Base-by-base conservation (phyloP, 345 rosid species). In the Lumnitzera racemosa region DNA sequence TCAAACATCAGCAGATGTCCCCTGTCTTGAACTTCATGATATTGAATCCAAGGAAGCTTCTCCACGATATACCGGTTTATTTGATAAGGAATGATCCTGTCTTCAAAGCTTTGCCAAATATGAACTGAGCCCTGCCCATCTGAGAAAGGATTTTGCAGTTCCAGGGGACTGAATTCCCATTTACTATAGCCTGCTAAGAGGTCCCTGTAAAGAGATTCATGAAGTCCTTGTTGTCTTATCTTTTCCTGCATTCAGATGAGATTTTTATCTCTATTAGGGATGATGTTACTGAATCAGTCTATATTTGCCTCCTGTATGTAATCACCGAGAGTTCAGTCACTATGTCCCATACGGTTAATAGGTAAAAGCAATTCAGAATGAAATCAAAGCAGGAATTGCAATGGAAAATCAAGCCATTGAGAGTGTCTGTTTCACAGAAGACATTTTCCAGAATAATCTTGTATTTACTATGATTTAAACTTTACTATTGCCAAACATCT, bases 111-210 rank as follows among this genome's bases (percentile, higher is more conserved):
- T 74, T 85, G 90, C 96, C 98, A 92, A 3, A 92, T 56, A 50
- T 89, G 89, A 16, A 92, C 83, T 0, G 81, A 74, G 15, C 91
- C 87, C 66, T 74, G 78, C 1, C 72, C 72, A 56, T 77, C 53
- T 0, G 73, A 74, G 46, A 85, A 85, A n/a, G 96, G 96, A 71
- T 87, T 82, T 7, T 48, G 68, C 36, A 92, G 15, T 49, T 83
- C 89, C 41, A 75, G 48, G 25, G 95, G 89, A 64, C 81, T 86
- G 24, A 92, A 89, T 59, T 87, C 96, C 98, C 98, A 91, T 66
- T 80, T 82, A 2, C 72, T 81, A 43, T 76, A 87, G 48, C 85
- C 72, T 3, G 67, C 82, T 48, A 84, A 74, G 57, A 89, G 59
- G 76, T 91, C 95, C 54, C 84, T 77, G 49, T 77, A 59, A 47